Evolutionary conservation across 345 rosid species (phyloP), one percentile per base, ranked within the genome.

Genomic region (Gossypium turneri): DNA sequence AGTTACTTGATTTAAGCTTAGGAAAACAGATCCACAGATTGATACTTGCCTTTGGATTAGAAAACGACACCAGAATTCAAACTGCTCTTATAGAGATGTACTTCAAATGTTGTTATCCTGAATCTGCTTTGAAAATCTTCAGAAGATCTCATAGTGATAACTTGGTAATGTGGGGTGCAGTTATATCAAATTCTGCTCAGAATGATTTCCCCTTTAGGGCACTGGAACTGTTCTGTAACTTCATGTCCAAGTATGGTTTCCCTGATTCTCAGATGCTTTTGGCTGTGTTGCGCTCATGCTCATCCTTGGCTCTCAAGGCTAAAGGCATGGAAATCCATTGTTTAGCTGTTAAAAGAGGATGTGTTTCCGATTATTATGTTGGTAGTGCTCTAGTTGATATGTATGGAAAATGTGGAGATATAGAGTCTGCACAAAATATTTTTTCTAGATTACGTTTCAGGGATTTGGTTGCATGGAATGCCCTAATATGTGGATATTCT

Each of bases 381-480:
- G 88, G 86, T 9, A 76, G 86, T 76, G 85, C 85, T 34, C 43
- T 86, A 29, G 88, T 84, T 78, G 88, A 86, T 61, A 45, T 81
- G 74, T 81, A 84, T 78, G 90, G 82, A 73, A 82, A 84, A 82
- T 77, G 82, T 43, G 20, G 79, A 66, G 80, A 81, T 69, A 76
- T 76, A 25, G 53, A 82, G 45, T 81, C 84, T 59, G 81, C 84
- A 62, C 70, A 83, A 76, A 71, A 78, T 55, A 79, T 61, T 56
- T 84, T 84, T 43, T 9, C 27, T 34, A 53, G 82, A 57, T 74
- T 86, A 78, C 67, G 19, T 19, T 43, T 34, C 13, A 81, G 77
- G 77, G 88, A 86, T 76, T 69, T 82, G 75, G 76, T 86, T 15
- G 50, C 84, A 9, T 84, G 86, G 86, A 86, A 84, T 82, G 82